Evolutionary conservation across 495 filamentous ascomycete genomes (phyloP).

Genomic region (Xanthoparmelia taractica): DNA sequence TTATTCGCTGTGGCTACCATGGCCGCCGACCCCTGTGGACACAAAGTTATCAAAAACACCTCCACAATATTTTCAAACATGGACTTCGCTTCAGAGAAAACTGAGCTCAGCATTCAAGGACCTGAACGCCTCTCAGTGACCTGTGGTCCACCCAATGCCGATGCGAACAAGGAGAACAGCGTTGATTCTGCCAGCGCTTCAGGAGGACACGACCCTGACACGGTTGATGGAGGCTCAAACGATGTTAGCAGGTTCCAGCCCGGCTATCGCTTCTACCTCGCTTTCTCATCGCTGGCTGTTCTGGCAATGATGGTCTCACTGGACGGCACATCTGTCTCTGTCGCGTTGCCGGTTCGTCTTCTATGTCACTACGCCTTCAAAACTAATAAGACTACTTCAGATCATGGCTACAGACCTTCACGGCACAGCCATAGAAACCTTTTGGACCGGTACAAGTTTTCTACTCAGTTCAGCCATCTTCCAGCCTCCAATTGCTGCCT

Average conservation of each 20-base stretch:
- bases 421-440: conserved; percentile 47
- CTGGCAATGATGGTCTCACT: conserved; percentile 60
- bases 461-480: conserved; percentile 45
- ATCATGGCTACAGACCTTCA: conserved; percentile 38
- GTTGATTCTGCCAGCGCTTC: not conserved
- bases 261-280: conserved; percentile 19
- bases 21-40: not conserved
- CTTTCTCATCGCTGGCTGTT: conserved; percentile 48
- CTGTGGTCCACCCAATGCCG: not conserved
- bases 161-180: not conserved
- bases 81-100: not conserved
- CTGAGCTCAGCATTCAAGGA: not conserved
- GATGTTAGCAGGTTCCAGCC: conserved; percentile 9
- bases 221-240: not conserved
- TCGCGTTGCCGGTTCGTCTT: conserved; percentile 55
- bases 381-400: conserved; percentile 14
- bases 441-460: conserved; percentile 51
- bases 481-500: conserved; percentile 38
- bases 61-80: not conserved
- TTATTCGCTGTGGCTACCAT: not conserved
- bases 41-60: not conserved
- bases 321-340: conserved; percentile 66
- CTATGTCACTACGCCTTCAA: not conserved
- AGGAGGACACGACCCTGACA: not conserved
- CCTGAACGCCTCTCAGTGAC: not conserved